Percentiles rank a stretch among this genome's conserved stretches.
Conservation (phyloP, 495 filamentous ascomycete genomes). For the Chaetomium fimeti region DNA sequence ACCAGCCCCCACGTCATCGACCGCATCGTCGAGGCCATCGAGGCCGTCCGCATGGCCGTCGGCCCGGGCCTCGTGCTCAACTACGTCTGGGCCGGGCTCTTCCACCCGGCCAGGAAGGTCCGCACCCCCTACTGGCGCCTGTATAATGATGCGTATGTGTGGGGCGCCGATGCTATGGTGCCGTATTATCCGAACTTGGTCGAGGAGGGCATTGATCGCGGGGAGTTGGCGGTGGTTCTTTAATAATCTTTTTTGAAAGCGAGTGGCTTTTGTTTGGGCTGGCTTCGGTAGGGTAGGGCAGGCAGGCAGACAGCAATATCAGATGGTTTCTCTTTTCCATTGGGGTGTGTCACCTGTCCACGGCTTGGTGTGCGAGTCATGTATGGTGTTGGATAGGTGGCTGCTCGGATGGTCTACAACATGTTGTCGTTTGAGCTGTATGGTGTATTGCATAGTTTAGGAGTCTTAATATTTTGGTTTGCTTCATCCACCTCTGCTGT, state of each 20-base stretch:
- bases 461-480: not conserved
- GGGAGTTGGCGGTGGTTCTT: slow-evolving; percentile 81
- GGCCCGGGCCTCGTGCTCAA: slow-evolving; percentile 91
- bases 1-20: slow-evolving; percentile 99
- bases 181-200: slow-evolving; percentile 88
- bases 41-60: slow-evolving; percentile 91
- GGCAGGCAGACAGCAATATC: not conserved
- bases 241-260: slow-evolving; percentile 43
- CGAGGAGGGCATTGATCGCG: slow-evolving; percentile 69
- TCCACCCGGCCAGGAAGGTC: slow-evolving; percentile 95
- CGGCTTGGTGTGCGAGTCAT: not conserved
- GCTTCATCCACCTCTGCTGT: too few species aligned
- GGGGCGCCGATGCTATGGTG: slow-evolving; percentile 88
- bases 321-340: not conserved
- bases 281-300: not conserved
- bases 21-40: slow-evolving; percentile 92
- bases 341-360: not conserved
- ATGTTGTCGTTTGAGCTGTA: not conserved
- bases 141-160: slow-evolving; percentile 97
- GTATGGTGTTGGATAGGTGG: not conserved
- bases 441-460: not conserved
- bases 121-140: slow-evolving; percentile 88
- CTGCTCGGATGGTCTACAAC: not conserved
- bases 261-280: not conserved
- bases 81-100: slow-evolving; percentile 95